Evolutionary conservation across 495 filamentous ascomycete species (phyloP), one percentile per base, ranked within the genome.

Genomic region (Trichocladium uniseriatum): DNA sequence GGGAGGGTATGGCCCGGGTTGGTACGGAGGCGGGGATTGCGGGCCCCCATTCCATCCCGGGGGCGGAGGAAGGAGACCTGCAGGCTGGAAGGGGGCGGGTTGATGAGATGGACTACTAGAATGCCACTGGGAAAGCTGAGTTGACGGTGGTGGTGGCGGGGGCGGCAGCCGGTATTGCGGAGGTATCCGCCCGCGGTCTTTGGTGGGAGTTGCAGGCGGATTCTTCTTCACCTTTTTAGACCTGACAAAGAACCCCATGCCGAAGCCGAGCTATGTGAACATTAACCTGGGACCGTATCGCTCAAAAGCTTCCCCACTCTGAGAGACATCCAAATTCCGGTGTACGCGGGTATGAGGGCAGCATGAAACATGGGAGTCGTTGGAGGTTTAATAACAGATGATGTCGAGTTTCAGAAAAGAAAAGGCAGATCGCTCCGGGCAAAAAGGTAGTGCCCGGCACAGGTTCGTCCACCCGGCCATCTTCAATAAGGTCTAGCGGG

Each of bases 191-290:
- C 41, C 32, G 2, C 24, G 45, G 22, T 57, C 45, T 34, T 52
- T 56, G 34, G 56, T 20, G 28, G 54, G 34, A 13, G 56, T 40
- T 19, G 61, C 13, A 19, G 59, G 42, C 15, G 59, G 40, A 0
- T 55, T 50, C 49, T 64, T 59, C 52, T 61, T 70, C 50, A 49
- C 64, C 59, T 72, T 72, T 55, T 68, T 74, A 42, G 66, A 70
- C 38, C 67, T 61, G 24, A 57, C 56, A 45, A 75, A 73, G 59
- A 74, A 66, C 20, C 68, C 68, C 72, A 75, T 75, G 51, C 40
- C 53, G 55, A 52, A 39, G 51, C 18, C 18, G 32, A 31, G 10
- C 43, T 14, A 18, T 39, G 27, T 19, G n/a, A n/a, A n/a, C n/a
- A n/a, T n/a, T n/a, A n/a, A n/a, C n/a, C n/a, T n/a, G n/a, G n/a